These are phyloP conservation scores for Hypoxylon rubiginosum DNA, from an alignment of 2,329 filamentous ascomycete genomes.

Conservation along the genomic window DNA sequence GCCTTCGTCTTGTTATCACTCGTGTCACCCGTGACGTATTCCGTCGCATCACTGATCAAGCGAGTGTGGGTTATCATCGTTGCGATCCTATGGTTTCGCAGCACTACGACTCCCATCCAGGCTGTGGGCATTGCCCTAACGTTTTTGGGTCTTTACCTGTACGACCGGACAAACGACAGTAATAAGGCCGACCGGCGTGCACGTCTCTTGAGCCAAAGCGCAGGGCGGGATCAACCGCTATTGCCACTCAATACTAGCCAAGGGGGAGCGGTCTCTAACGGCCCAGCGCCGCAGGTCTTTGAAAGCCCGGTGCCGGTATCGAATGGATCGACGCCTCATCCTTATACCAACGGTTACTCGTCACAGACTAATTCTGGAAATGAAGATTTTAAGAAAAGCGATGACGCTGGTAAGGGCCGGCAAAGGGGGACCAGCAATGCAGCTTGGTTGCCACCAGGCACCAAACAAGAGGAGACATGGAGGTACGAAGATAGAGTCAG, in stretches of 20 bases:
- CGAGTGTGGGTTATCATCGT: conserved; percentile 96
- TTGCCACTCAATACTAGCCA: conserved; percentile 73
- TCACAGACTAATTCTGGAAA: conserved; percentile 50
- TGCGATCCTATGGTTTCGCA: conserved; percentile 96
- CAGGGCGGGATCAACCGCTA: conserved; percentile 63
- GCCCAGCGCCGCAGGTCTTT: conserved; percentile 53
- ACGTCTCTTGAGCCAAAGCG: conserved; percentile 71
- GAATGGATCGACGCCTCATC: conserved; percentile 52
- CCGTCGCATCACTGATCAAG: conserved; percentile 95
- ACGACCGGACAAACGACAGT: conserved; percentile 90
- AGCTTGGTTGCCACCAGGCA: conserved; percentile 81
- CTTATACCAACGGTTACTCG: conserved; percentile 63
- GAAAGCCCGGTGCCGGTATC: conserved; percentile 55
- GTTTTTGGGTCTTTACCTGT: conserved; percentile 92
- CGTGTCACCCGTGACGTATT: conserved; percentile 97
- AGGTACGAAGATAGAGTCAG: conserved; percentile 59
- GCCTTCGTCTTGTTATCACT: conserved; percentile 93
- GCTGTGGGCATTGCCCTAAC: conserved; percentile 88
- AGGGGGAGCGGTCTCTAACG: conserved; percentile 51
- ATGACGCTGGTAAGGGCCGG: conserved; percentile 60
- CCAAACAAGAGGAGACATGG: conserved; percentile 91
- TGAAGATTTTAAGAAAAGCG: conserved; percentile 69
- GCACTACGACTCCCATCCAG: conserved; percentile 85
- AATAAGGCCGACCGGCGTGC: conserved; percentile 89
- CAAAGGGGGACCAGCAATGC: conserved; percentile 62